Conservation (phyloP, 2,329 filamentous ascomycete genomes). For the Fusarium vanettenii region DNA sequence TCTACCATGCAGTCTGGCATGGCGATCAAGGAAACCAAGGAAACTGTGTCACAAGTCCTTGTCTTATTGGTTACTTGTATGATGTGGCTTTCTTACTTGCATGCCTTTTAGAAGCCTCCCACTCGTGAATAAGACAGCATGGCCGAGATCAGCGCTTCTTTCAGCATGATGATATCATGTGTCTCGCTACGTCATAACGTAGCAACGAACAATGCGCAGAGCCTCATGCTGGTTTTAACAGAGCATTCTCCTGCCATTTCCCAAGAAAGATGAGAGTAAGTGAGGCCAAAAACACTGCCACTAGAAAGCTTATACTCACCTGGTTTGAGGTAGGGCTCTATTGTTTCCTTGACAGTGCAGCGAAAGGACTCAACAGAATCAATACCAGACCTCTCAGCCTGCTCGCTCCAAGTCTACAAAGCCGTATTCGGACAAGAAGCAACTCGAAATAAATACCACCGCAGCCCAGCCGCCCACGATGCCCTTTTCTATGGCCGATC, state of each 20-base stretch:
- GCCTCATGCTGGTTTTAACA: neutral
- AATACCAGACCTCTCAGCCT: neutral
- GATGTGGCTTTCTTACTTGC: neutral
- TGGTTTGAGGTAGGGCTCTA: neutral
- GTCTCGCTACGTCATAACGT: conserved; percentile 2
- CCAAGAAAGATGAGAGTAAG: neutral
- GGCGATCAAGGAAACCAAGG: neutral
- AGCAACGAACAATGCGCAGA: neutral
- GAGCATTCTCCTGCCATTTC: neutral
- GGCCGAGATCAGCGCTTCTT: neutral
- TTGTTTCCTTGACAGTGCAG: neutral
- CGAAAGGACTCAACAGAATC: neutral
- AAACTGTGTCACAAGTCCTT: neutral
- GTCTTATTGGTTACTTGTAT: neutral
- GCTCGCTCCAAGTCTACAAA: neutral
- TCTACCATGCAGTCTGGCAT: neutral
- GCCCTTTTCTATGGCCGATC: conserved; percentile 8
- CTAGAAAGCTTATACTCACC: neutral
- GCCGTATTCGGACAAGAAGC: neutral
- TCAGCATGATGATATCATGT: neutral
- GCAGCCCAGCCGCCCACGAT: neutral
- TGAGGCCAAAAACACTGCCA: neutral
- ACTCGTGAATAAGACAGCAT: neutral
- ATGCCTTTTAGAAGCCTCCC: neutral
- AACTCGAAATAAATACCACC: neutral